Evolutionary conservation across 2,329 filamentous ascomycete species (phyloP), one percentile per base, ranked within the genome.

Genomic region (Fusarium subglutinans): DNA sequence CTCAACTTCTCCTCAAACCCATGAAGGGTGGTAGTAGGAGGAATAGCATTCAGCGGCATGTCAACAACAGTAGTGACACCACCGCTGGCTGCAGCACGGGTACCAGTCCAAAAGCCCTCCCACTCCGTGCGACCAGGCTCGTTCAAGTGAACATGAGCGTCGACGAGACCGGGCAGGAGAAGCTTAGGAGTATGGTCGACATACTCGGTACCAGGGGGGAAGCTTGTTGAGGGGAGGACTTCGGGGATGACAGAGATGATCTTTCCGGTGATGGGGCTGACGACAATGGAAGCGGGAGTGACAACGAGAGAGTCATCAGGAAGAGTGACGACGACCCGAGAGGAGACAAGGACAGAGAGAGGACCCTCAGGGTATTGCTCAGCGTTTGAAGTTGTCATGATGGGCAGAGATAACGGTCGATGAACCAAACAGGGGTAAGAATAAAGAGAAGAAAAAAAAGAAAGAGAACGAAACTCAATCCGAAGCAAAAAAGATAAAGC

Each of bases 51-150:
- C 71, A 98, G 84, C 40, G 96, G 96, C 96, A 99, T 99, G 83
- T 98, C 96, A 79, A 99, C 87, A 15, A 99, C 95, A 2, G 96
- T 98, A 9, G 96, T 99, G 33, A 98, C 96, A 78, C 96, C 96
- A 45, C 96, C 96, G 77, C 96, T 97, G 17, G 96, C 96, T 8
- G 96, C 96, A 40, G 96, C 96, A 77, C 94, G 90, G 30, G 96
- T 98, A 55, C 96, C 96, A 2, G 95, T 98, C 86, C 92, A 93
- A 86, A 99, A 99, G 17, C 96, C 96, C 81, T 99, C 96, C 96
- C 96, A 98, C 89, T 98, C 96, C 59, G 96, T 98, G 65, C 96
- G 90, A 47, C 96, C 96, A 2, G 96, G 96, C 84, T 99, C 96
- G 80, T 98, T 98, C 77, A 98, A 90, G 84, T 99, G 96, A 43